Base-by-base conservation (phyloP, 140 eudicot genomes). In the Bidens hawaiensis region DNA sequence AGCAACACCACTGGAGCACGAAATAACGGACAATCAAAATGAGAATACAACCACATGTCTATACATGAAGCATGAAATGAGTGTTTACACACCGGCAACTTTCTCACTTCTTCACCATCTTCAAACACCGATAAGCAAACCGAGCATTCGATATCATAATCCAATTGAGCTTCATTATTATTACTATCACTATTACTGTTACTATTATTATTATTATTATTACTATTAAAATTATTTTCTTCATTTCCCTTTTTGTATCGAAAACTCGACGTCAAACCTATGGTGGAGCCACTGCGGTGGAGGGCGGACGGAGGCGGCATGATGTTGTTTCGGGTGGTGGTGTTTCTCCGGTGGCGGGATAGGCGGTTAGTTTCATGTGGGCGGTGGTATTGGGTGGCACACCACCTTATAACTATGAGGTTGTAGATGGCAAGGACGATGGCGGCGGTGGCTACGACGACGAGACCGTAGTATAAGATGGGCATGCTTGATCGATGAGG, bases 1-100 rank as follows among this genome's bases (percentile, higher is more conserved):
- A 16, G 28, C 30, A 51, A 73, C 13, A 12, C 77, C 61, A 85
- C 91, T 31, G 76, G 75, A 13, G 94, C 65, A 25, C 97, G 95
- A 51, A 95, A 85, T 14, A 89, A 71, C 0, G 97, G 95, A 33
- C 97, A 89, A 25, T 82, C 91, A 11, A 65, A 65, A 65, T 89
- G 95, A 53, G 95, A 85, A 43, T 75, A 63, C 13, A 89, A 67
- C 95, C 95, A 89, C 91, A 75, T 85, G 57, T 89, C 94, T 14
- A 86, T 90, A 68, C 94, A 86, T 1, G 85, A 62, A 22, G 89
- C 85, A 65, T 90, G 97, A 53, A 90, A 90, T 23, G 75, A 76
- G 67, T 86, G 95, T 54, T 67, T 78, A 46, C 94, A 90, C 23
- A 74, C 70, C 0, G 85, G 83, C 59, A 86, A 46, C 54, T 75